Evolutionary conservation across 768 basidiomycete species (phyloP).

Genomic region (Phanerodontia chrysosporium): DNA sequence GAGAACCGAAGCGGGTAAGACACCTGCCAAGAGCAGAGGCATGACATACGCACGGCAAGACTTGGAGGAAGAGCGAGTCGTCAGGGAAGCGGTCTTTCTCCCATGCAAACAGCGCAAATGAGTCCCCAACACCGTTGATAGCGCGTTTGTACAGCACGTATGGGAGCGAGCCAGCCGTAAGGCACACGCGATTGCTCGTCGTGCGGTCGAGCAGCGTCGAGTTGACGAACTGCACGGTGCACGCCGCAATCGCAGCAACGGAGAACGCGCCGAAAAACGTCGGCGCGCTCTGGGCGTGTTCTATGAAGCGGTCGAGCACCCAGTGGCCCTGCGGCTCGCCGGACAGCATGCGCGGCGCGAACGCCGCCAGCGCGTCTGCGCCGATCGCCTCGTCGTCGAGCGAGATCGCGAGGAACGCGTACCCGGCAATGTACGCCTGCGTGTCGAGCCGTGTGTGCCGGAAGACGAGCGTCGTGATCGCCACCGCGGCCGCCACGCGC

Average conservation of each 20-base stretch:
- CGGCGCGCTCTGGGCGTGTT: conserved; percentile 25
- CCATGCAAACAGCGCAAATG: background rate
- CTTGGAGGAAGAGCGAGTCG: background rate
- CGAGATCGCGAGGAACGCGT: background rate
- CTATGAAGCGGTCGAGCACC: conserved; percentile 22
- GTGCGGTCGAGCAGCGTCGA: background rate
- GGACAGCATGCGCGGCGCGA: background rate
- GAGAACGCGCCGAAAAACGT: conserved; percentile 24
- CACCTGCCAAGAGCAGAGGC: too few species aligned
- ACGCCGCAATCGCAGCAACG: background rate
- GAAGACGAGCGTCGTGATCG: background rate
- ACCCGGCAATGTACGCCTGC: conserved; percentile 5
- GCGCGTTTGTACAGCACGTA: conserved; percentile 1
- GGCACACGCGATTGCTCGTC: background rate
- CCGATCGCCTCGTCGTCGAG: conserved; percentile 1
- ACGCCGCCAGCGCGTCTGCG: background rate
- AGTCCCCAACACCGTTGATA: background rate
- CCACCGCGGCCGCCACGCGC: background rate
- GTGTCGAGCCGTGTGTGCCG: conserved; percentile 1
- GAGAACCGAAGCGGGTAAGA: background rate
- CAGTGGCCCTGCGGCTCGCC: conserved; percentile 7
- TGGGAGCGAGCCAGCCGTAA: background rate
- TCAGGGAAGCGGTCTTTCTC: background rate
- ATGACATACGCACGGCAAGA: conserved; percentile 4
- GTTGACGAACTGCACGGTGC: background rate